Evolutionary conservation across 2,329 filamentous ascomycete genomes (phyloP), one percentile per base, ranked within the genome.

Genomic region (Fusarium albosuccineum): DNA sequence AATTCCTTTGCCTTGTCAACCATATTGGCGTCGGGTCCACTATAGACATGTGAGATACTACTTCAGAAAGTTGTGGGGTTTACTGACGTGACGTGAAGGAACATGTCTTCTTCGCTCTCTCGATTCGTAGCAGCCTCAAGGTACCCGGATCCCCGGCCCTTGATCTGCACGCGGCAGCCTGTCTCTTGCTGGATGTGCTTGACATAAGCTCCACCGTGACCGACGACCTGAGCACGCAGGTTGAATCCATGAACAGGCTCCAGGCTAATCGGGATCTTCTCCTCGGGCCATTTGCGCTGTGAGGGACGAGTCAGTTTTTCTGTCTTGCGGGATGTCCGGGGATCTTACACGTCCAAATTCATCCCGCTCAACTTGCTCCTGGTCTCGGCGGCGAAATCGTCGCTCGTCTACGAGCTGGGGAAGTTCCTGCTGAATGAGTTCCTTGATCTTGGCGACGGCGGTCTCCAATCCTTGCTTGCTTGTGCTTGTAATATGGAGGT

Each of bases 131-230:
- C 89, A 46, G 91, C 89, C 78, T 99, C 96, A 75, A 97, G 90
- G 77, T 97, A 99, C 13, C 96, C 96, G 54, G 94, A 98, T 39
- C 94, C 94, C 67, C 92, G 93, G 16, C 96, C 96, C 78, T 99
- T 99, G 82, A 99, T 99, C 79, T 99, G 96, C 27, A 99, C 96
- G 72, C 95, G 92, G 78, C 96, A 98, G 65, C 92, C 88, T 13
- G 96, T 98, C 80, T 97, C 94, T 76, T 94, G 90, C 80, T 98
- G 96, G 69, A 99, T 98, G 76, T 97, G 95, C 81, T 99, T 99
- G 64, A 99, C 96, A 76, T 98, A 97, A 42, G 93, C 92, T 62
- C 96, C 96, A 33, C 94, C 94, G 72, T 95, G 92, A 50, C 96
- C 96, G 56, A 99, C 96, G 46, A 99, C 95, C 77, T 98, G 94